Conservation (phyloP, 2,329 filamentous ascomycete genomes). For the Helotiales sp. region DNA sequence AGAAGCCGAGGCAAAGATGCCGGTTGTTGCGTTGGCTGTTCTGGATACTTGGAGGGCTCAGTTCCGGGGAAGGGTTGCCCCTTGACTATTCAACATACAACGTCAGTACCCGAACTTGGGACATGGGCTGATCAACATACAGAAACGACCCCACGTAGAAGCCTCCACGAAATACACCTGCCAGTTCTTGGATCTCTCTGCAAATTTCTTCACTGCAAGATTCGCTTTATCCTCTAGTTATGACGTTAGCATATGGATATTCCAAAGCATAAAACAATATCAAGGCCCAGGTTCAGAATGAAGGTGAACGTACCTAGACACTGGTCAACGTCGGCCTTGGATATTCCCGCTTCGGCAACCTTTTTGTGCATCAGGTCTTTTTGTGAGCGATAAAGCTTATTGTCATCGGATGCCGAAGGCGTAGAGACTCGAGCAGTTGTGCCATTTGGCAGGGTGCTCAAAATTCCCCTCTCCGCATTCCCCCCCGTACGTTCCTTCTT, state of each 20-base stretch:
- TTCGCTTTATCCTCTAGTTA: background rate
- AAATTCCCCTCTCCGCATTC: background rate
- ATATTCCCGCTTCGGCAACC: background rate
- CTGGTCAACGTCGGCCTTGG: background rate
- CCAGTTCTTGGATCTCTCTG: conserved; percentile 11
- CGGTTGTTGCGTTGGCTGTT: background rate
- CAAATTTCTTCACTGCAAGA: background rate
- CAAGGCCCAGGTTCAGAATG: no score
- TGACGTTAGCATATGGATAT: no score
- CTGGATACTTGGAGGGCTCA: background rate
- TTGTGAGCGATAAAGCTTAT: background rate
- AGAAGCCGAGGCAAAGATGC: no score
- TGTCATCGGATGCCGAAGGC: background rate
- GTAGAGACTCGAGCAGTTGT: background rate
- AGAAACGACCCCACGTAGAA: conserved; percentile 13
- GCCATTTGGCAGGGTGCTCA: background rate
- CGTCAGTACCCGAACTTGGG: no score
- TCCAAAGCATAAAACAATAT: no score
- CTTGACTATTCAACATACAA: background rate
- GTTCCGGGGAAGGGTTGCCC: background rate
- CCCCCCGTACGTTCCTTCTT: background rate
- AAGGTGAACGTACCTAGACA: background rate
- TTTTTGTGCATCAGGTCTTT: background rate
- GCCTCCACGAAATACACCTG: conserved; percentile 13
- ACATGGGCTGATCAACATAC: conserved; percentile 11